Conservation (phyloP, 2,329 filamentous ascomycete species). For the Microsporum audouinii region DNA sequence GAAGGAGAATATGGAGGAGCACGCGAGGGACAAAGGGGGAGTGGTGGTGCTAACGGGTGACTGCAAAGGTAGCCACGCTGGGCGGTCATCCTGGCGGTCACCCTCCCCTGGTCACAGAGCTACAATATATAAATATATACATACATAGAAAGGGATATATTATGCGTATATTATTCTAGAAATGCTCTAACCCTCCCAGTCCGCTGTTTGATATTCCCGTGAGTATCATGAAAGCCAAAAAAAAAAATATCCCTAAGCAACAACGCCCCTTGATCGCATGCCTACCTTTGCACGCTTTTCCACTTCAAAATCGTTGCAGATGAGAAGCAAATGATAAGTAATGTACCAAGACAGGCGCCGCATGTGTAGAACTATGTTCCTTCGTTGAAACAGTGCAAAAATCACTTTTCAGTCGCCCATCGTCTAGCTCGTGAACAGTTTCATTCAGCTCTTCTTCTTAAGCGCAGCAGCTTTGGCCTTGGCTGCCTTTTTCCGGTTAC, state of each 20-base stretch:
- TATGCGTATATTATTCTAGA: not conserved
- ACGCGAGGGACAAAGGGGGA: not conserved
- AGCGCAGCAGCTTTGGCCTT: constrained; percentile 75
- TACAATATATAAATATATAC: not conserved
- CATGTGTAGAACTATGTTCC: not conserved
- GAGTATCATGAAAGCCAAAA: not conserved
- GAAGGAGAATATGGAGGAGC: not conserved
- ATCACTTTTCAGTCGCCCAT: not conserved
- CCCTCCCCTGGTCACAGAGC: not conserved
- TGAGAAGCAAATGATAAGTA: not conserved
- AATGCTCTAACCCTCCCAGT: not conserved
- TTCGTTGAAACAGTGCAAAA: not conserved
- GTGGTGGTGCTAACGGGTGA: not conserved
- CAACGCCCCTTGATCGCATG: not conserved
- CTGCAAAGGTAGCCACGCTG: not conserved
- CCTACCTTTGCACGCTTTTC: not conserved
- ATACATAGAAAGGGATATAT: not conserved
- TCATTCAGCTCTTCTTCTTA: constrained; percentile 52
- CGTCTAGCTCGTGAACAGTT: not conserved
- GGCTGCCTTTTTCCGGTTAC: constrained; percentile 92
- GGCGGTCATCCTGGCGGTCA: not conserved
- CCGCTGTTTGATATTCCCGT: not conserved
- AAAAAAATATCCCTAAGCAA: not conserved
- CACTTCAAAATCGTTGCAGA: not conserved
- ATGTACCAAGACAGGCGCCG: not conserved